Evolutionary conservation across 2,329 filamentous ascomycete genomes (phyloP).

Genomic region (Akanthomyces uredinophilus): DNA sequence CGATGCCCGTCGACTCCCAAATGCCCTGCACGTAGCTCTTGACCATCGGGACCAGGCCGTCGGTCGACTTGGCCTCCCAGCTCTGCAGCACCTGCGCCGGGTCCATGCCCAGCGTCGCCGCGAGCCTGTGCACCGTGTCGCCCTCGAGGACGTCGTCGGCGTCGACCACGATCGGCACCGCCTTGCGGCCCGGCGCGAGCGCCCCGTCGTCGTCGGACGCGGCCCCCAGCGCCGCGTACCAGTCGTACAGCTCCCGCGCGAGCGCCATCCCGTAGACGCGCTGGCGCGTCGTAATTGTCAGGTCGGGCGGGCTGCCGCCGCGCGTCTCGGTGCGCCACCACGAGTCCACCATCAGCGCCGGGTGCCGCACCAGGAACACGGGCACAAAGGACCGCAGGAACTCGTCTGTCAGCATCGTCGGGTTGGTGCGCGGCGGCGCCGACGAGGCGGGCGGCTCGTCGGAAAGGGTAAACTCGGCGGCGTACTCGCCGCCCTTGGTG

Average conservation of each 20-base stretch:
- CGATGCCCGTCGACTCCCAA: constrained; percentile 8
- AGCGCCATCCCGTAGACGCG: background rate
- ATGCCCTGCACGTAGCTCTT: constrained; percentile 11
- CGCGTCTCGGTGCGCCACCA: constrained; percentile 12
- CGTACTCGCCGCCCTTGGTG: background rate
- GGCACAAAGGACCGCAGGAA: constrained; percentile 8
- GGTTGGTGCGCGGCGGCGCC: constrained; percentile 11
- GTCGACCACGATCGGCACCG: constrained; percentile 9
- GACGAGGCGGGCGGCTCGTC: background rate
- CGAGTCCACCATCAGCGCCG: constrained; percentile 11
- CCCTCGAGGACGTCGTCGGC: constrained; percentile 14
- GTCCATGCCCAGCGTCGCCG: background rate
- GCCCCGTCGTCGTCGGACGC: background rate
- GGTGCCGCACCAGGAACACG: constrained; percentile 13
- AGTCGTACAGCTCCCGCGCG: constrained; percentile 11
- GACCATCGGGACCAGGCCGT: background rate
- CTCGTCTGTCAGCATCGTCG: constrained; percentile 11
- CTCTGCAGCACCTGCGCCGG: constrained; percentile 1
- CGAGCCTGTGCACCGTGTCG: background rate
- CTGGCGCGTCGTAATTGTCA: background rate
- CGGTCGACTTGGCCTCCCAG: constrained; percentile 7
- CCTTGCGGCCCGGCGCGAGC: background rate
- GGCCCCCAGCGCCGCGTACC: background rate
- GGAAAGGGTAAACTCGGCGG: constrained; percentile 1
- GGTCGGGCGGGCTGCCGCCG: constrained; percentile 6